Evolutionary conservation across 805 yeast species (phyloP).

Genomic region (Candida piceae): DNA sequence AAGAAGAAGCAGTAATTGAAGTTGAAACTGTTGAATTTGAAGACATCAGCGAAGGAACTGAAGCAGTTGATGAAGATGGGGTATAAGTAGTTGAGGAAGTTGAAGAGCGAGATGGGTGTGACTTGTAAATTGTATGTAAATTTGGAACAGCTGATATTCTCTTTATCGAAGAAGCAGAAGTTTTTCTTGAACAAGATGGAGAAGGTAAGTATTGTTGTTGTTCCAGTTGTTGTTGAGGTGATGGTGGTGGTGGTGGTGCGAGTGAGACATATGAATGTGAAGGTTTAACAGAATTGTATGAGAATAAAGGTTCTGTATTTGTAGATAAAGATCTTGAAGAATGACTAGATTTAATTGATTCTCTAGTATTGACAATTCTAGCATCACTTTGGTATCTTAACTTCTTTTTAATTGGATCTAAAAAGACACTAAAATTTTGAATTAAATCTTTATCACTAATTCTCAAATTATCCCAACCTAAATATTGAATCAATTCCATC

Average conservation of each 20-base stretch:
- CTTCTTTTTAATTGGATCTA: constrained; percentile 63
- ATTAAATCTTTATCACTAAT: constrained; percentile 68
- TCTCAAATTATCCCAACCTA: constrained; percentile 75
- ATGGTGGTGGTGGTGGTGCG: too few species aligned
- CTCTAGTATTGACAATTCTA: constrained; percentile 12
- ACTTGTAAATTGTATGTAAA: constrained; percentile 10
- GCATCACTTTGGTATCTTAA: constrained; percentile 26
- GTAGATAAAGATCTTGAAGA: not conserved
- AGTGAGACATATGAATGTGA: too few species aligned
- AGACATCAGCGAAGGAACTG: constrained; percentile 33
- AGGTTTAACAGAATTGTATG: constrained; percentile 3
- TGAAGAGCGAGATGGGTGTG: constrained; percentile 10
- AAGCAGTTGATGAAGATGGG: constrained; percentile 27
- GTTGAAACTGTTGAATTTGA: constrained; percentile 32
- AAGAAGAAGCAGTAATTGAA: constrained; percentile 16
- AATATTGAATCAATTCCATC: constrained; percentile 73
- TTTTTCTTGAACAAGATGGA: constrained; percentile 8
- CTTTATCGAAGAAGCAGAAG: constrained; percentile 3
- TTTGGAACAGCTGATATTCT: constrained; percentile 11
- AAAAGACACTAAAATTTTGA: constrained; percentile 66
- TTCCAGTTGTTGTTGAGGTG: constrained; percentile 1
- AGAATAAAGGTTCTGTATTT: constrained; percentile 9
- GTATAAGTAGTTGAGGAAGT: constrained; percentile 29
- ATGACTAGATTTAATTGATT: constrained; percentile 2
- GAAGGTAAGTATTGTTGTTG: constrained; percentile 5